Percentiles rank a stretch among this genome's conserved stretches.
Conservation (phyloP, 73 alveolate genomes). For the Symbiodinium pilosum region DNA sequence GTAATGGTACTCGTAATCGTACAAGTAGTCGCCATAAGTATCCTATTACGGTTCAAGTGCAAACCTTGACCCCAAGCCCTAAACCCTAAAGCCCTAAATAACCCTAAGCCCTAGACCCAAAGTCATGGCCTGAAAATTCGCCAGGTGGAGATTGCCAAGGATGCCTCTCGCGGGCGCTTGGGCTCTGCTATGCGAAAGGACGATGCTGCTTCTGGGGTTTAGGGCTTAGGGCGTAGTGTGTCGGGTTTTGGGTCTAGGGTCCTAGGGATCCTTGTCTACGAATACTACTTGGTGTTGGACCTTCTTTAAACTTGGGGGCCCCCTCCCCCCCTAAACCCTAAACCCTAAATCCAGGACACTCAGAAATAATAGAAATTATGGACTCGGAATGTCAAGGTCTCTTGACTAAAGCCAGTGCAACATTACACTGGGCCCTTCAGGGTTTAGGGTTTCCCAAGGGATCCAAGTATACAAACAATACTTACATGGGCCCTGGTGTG, state of each 20-base stretch:
- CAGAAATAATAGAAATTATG: not conserved
- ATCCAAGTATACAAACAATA: no score
- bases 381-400: not conserved
- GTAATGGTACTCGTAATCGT: no score
- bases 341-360: no score
- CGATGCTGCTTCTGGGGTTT: not conserved
- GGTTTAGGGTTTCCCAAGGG: not conserved
- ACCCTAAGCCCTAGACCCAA: not conserved
- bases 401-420: not conserved
- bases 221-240: not conserved
- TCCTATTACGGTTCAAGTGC: no score
- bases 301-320: no score
- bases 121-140: not conserved
- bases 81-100: not conserved
- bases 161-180: constrained; percentile 49
- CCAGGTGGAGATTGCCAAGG: constrained; percentile 66
- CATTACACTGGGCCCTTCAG: not conserved
- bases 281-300: no score
- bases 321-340: no score
- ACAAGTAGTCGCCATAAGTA: no score
- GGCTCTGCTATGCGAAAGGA: constrained; percentile 45
- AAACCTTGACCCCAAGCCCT: no score
- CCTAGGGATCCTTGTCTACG: not conserved
- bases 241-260: no score
- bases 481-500: no score